These are phyloP conservation scores for Tricholoma terreum DNA, from an alignment of 768 basidiomycete species.

Conservation along the genomic window DNA sequence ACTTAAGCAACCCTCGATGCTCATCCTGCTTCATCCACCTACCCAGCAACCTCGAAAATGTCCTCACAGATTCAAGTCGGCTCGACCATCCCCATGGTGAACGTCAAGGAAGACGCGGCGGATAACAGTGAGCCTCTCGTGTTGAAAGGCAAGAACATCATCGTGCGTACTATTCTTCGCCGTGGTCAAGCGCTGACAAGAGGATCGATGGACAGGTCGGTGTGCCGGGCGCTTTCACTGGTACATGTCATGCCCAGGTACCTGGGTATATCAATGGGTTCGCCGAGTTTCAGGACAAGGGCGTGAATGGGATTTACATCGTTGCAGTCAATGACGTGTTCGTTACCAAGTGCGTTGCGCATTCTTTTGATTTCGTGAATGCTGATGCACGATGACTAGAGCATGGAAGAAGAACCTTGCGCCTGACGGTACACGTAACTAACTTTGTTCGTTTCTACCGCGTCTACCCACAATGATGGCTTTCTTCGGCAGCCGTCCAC, in stretches of 20 bases:
- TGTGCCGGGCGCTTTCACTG: conserved; percentile 77
- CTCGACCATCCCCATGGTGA: conserved; percentile 43
- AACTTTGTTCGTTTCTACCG: not conserved
- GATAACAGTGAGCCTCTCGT: conserved; percentile 39
- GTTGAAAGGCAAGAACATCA: conserved; percentile 58
- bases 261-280: conserved; percentile 63
- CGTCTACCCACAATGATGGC: conserved; percentile 7
- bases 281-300: conserved; percentile 74
- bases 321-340: conserved; percentile 80
- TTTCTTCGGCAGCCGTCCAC: conserved; percentile 38
- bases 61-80: conserved; percentile 45
- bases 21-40: too few species aligned
- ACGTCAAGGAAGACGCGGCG: conserved; percentile 60
- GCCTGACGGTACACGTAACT: conserved; percentile 53
- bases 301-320: conserved; percentile 67
- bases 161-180: conserved; percentile 39
- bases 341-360: conserved; percentile 49
- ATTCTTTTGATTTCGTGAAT: not conserved
- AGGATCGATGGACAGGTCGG: conserved; percentile 44
- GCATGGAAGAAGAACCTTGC: conserved; percentile 68
- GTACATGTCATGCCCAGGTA: conserved; percentile 63
- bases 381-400: conserved; percentile 26
- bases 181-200: too few species aligned
- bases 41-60: not conserved
- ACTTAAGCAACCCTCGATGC: too few species aligned